These are phyloP conservation scores for Boletus subcaerulescens DNA, from an alignment of 768 basidiomycete genomes.

Conservation along the genomic window DNA sequence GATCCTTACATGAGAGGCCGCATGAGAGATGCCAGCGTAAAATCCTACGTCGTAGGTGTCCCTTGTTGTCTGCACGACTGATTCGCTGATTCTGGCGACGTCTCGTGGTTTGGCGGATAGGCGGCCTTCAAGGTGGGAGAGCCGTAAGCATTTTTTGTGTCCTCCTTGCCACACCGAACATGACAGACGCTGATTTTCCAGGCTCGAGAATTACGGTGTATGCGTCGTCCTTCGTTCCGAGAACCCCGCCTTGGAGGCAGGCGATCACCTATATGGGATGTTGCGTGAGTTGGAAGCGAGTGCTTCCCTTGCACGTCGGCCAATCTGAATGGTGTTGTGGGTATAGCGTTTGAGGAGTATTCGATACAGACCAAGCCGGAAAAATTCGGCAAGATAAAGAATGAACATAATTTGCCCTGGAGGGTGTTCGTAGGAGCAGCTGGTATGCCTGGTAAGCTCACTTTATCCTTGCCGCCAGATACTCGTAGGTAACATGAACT, in stretches of 20 bases:
- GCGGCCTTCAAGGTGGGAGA: background rate
- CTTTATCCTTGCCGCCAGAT: background rate
- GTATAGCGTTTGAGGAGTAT: slow-evolving; percentile 3
- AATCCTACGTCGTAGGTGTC: background rate
- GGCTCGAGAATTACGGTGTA: background rate
- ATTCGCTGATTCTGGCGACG: background rate
- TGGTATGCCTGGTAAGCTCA: slow-evolving; percentile 1
- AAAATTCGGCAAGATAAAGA: background rate
- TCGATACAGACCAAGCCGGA: background rate
- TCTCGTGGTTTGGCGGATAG: background rate
- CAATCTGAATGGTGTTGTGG: background rate
- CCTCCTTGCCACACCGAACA: background rate
- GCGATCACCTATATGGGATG: slow-evolving; percentile 4
- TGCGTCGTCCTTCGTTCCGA: slow-evolving; percentile 2
- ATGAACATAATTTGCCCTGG: background rate
- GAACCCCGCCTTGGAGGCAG: background rate
- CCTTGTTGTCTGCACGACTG: background rate
- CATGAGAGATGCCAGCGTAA: background rate
- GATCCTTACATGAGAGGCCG: slow-evolving; percentile 3
- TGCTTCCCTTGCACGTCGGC: background rate
- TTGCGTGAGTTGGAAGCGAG: background rate
- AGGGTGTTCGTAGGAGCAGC: slow-evolving; percentile 2
- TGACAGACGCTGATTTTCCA: background rate
- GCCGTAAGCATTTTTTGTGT: background rate
- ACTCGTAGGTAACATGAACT: background rate